A percentile compares a stretch with the other conserved stretches of the same genome.
phyloP scores from a whole-genome alignment of 2,329 filamentous ascomycete genomes.

The Penicillium sp. region DNA sequence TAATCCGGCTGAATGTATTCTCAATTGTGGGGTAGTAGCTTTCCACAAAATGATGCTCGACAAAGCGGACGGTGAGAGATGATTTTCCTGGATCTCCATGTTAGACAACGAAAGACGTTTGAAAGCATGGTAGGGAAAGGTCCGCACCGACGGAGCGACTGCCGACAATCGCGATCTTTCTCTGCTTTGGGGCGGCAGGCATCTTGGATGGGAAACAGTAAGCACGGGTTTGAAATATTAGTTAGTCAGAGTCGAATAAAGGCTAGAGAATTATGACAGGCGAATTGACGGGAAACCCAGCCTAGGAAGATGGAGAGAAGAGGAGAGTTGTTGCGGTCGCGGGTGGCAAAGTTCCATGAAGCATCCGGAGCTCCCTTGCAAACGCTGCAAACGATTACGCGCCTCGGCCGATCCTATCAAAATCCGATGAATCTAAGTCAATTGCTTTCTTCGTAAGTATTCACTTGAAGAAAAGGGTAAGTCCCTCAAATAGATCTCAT shows the following conservation, averaged over 20 bases:
- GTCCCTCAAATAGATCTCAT: not conserved
- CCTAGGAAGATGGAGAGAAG: constrained; percentile 2
- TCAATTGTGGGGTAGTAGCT: constrained; percentile 99
- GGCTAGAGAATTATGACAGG: not conserved
- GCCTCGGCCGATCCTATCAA: not conserved
- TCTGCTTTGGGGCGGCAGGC: constrained; percentile 72
- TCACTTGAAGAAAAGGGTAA: not conserved
- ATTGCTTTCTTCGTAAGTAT: not conserved
- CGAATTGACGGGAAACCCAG: constrained; percentile 1
- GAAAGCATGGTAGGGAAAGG: not conserved
- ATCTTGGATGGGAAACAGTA: constrained; percentile 41
- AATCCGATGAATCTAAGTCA: too few species aligned
- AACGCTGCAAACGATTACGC: constrained; percentile 17
- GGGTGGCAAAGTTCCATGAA: constrained; percentile 25
- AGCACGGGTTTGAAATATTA: not conserved
- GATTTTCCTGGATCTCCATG: constrained; percentile 70
- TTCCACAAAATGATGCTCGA: constrained; percentile 97
- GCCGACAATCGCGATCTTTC: constrained; percentile 93
- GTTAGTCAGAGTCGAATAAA: not conserved
- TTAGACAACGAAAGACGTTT: not conserved
- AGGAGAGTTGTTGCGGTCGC: constrained; percentile 5
- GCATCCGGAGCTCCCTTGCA: constrained; percentile 15
- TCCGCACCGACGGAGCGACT: constrained; percentile 78
- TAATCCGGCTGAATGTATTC: constrained; percentile 96
- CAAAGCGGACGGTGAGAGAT: constrained; percentile 91